These are phyloP conservation scores for Chrysoporthe deuterocubensis DNA, from an alignment of 2,329 filamentous ascomycete genomes.

Conservation along the genomic window DNA sequence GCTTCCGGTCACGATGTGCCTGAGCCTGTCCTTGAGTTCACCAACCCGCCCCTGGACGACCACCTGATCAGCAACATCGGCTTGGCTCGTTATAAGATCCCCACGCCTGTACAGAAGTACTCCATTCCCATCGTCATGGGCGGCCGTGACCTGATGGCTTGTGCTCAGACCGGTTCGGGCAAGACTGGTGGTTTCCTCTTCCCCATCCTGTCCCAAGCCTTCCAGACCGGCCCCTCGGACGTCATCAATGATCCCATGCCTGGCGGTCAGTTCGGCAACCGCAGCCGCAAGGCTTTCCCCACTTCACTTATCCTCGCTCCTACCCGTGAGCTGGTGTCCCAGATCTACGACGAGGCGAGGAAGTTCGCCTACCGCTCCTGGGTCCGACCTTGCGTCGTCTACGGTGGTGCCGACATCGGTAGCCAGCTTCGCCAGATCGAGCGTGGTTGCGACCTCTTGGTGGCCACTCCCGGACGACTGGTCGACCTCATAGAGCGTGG, in stretches of 20 bases:
- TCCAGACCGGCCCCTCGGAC: slow-evolving; percentile 79
- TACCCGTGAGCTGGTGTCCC: slow-evolving; percentile 96
- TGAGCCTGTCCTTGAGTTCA: slow-evolving; percentile 88
- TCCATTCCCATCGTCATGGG: slow-evolving; percentile 99
- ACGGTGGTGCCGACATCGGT: slow-evolving; percentile 98
- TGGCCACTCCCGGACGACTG: slow-evolving; percentile 95
- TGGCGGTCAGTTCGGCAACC: slow-evolving; percentile 62
- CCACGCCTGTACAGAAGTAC: slow-evolving; percentile 98
- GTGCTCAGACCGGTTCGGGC: slow-evolving; percentile 98
- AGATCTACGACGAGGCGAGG: slow-evolving; percentile 96
- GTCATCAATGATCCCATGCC: slow-evolving; percentile 51
- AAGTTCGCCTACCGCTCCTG: slow-evolving; percentile 99
- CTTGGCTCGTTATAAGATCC: slow-evolving; percentile 90
- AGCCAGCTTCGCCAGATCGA: slow-evolving; percentile 98
- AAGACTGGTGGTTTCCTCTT: slow-evolving; percentile 99
- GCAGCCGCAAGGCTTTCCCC: slow-evolving; percentile 96
- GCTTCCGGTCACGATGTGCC: slow-evolving; percentile 93
- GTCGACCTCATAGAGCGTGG: slow-evolving; percentile 98
- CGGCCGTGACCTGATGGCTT: slow-evolving; percentile 98
- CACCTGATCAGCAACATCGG: slow-evolving; percentile 93
- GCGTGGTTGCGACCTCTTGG: slow-evolving; percentile 92
- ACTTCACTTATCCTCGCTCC: slow-evolving; percentile 95
- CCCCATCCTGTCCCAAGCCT: slow-evolving; percentile 97
- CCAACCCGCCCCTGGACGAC: slow-evolving; percentile 92
- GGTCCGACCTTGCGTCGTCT: slow-evolving; percentile 98